These are phyloP conservation scores for Diaporthe destruens DNA, from an alignment of 2,329 filamentous ascomycete genomes.

Conservation along the genomic window DNA sequence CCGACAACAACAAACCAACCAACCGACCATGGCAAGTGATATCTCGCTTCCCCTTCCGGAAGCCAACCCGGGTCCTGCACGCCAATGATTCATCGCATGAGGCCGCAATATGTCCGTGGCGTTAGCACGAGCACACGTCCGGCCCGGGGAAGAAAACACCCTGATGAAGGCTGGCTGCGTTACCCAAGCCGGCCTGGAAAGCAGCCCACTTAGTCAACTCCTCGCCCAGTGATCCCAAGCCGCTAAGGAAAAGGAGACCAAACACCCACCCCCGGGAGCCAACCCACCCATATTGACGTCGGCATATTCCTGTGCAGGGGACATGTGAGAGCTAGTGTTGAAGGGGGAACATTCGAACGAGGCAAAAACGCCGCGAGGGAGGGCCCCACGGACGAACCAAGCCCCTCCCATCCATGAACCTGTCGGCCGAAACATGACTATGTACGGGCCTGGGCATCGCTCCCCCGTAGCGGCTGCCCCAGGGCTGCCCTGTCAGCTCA, in stretches of 20 bases:
- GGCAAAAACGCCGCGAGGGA: not conserved
- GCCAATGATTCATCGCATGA: constrained; percentile 28
- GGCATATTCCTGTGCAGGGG: constrained; percentile 24
- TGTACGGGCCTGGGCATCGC: too few relatives aligned
- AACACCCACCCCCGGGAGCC: not conserved
- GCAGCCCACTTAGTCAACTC: constrained; percentile 1
- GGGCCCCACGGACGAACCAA: not conserved
- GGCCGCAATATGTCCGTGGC: constrained; percentile 28
- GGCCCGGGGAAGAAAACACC: not conserved
- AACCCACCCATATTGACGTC: constrained; percentile 22
- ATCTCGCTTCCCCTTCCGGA: not conserved
- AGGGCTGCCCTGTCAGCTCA: not conserved
- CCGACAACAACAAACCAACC: not conserved
- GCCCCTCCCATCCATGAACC: constrained; percentile 1
- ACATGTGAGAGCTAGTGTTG: constrained; percentile 14
- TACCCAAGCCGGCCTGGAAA: not conserved
- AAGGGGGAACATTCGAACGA: not conserved
- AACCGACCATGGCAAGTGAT: not conserved
- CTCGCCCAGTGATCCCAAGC: not conserved
- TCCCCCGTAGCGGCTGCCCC: not conserved
- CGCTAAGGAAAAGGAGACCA: constrained; percentile 28
- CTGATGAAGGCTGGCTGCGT: not conserved
- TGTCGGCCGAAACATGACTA: constrained; percentile 2
- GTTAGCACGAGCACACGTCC: constrained; percentile 1
- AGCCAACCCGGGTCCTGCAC: constrained; percentile 9